Evolutionary conservation across 2,329 filamentous ascomycete genomes (phyloP).

Genomic region (Gnomoniopsis smithogilvyi): DNA sequence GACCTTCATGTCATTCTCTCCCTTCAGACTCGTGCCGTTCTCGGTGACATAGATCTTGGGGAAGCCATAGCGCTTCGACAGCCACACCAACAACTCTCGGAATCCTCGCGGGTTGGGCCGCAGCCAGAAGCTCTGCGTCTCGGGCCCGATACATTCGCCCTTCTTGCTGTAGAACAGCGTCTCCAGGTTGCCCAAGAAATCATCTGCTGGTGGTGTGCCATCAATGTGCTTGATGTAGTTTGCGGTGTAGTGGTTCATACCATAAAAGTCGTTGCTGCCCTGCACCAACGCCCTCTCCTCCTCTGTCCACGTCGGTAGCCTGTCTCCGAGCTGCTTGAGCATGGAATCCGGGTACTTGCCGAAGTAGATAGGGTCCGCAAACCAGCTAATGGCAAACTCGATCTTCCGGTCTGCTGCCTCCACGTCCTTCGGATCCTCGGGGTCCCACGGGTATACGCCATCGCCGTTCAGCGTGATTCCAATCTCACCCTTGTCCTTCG

Average conservation of each 20-base stretch:
- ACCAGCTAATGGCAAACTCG: slow-evolving; percentile 86
- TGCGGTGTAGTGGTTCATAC: slow-evolving; percentile 91
- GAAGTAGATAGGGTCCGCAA: slow-evolving; percentile 82
- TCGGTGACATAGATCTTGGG: slow-evolving; percentile 86
- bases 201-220: slow-evolving; percentile 56
- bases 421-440: slow-evolving; percentile 69
- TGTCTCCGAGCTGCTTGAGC: slow-evolving; percentile 74
- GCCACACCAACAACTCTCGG: slow-evolving; percentile 72
- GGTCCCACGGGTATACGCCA: slow-evolving; percentile 79
- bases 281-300: slow-evolving; percentile 72
- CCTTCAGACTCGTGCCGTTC: slow-evolving; percentile 81
- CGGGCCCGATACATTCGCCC: slow-evolving; percentile 72
- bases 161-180: slow-evolving; percentile 67
- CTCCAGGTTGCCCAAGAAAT: slow-evolving; percentile 75
- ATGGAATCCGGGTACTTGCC: slow-evolving; percentile 83
- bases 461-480: slow-evolving; percentile 88
- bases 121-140: slow-evolving; percentile 82
- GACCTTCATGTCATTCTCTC: slow-evolving; percentile 71
- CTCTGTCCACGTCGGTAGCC: slow-evolving; percentile 70
- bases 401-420: slow-evolving; percentile 77
- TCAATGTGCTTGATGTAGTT: slow-evolving; percentile 78
- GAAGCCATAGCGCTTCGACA: slow-evolving; percentile 70
- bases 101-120: slow-evolving; percentile 73
- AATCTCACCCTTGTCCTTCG: slow-evolving; percentile 69
- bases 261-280: slow-evolving; percentile 91